Evolutionary conservation across 1,284 basidiomycete genomes (phyloP), one percentile per base, ranked within the genome.

Genomic region (Leccinum huronense): DNA sequence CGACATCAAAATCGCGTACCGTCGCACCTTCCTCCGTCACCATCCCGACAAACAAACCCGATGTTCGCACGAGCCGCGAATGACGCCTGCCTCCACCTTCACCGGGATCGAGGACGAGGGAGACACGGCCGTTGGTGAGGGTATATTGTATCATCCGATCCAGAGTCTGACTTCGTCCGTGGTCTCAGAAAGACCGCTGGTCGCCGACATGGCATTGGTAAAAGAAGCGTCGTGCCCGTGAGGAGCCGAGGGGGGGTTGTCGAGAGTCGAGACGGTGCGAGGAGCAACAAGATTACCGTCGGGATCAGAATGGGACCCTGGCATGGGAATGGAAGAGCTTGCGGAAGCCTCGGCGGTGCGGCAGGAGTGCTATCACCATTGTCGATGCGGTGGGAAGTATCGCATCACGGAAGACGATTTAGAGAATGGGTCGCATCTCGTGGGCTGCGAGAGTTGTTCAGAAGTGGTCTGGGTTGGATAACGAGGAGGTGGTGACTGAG

Each of bases 381-480:
- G 91, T 76, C 84, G 90, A 16, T 93, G 91, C 71, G 89, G 90
- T 57, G 87, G 87, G 2, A 66, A 54, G 13, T 93, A 91, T 69
- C 74, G 69, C 31, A 85, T 93, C 59, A 80, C 78, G 0, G 80
- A 83, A 65, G 73, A 69, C 1, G 82, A 88, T 63, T 81, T 93
- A 79, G 89, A 92, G 66, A 75, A 76, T 1, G 90, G 84, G 11
- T 77, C 79, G 53, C 90, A 93, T 75, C 78, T 92, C 11, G 77
- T 90, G 9, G 86, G 82, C 1, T 93, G 91, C 68, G 82, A 77
- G 63, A 84, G 83, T 62, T 93, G 90, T 71, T 93, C 91, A 14
- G 91, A 93, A 74, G 84, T 84, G 5, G 79, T 93, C 2, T 93
- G 90, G 88, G 87, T 86, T 19, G 90, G 91, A 3, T 93, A 91